Percentiles rank a stretch among this genome's conserved stretches.
Evolutionary conservation across 1,284 basidiomycete species (phyloP).

Genomic region (Marasmius fiardii): DNA sequence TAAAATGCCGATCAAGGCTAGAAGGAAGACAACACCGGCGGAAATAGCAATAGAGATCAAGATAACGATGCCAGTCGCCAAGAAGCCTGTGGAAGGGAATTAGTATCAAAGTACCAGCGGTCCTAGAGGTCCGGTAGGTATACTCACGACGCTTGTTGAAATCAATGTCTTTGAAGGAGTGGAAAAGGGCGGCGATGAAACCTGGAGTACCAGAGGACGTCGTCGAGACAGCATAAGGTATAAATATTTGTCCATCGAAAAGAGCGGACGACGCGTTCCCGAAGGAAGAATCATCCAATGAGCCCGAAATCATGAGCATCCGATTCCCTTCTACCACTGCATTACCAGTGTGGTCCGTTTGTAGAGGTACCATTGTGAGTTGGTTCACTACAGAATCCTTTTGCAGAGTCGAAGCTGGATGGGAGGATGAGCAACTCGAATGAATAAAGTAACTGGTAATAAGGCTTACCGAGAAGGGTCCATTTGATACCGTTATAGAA

Average conservation of each 20-base stretch:
- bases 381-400: slow-evolving; percentile 70
- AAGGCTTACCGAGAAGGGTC: slow-evolving; percentile 54
- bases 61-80: slow-evolving; percentile 91
- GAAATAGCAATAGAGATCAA: slow-evolving; percentile 96
- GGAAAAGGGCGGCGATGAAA: slow-evolving; percentile 77
- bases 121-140: not conserved
- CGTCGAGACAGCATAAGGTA: slow-evolving; percentile 81
- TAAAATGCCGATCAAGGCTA: slow-evolving; percentile 85
- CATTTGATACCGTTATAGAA: slow-evolving; percentile 83
- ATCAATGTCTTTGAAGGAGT: slow-evolving; percentile 73
- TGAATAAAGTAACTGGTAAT: not conserved
- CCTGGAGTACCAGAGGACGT: slow-evolving; percentile 70
- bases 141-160: slow-evolving; percentile 70
- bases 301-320: slow-evolving; percentile 88
- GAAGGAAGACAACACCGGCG: slow-evolving; percentile 90
- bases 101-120: not conserved
- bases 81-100: slow-evolving; percentile 56
- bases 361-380: slow-evolving; percentile 87
- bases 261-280: slow-evolving; percentile 84
- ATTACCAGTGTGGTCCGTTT: slow-evolving; percentile 67
- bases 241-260: slow-evolving; percentile 82
- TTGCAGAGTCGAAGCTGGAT: slow-evolving; percentile 50
- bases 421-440: not conserved
- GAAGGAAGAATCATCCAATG: slow-evolving; percentile 64
- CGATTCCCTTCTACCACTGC: slow-evolving; percentile 80